These are phyloP conservation scores for Populus deltoides DNA, from an alignment of 345 rosid species.

Conservation along the genomic window DNA sequence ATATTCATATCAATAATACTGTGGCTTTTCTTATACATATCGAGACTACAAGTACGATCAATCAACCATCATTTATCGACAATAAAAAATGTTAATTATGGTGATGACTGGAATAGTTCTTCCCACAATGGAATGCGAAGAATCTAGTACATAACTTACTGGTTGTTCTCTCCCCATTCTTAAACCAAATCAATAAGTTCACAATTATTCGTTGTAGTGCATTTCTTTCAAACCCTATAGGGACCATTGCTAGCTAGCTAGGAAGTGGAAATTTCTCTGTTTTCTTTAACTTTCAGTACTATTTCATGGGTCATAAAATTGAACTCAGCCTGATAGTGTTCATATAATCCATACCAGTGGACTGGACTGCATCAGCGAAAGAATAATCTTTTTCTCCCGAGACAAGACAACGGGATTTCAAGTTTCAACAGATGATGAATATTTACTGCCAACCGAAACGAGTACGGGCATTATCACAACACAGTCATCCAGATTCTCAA, in stretches of 20 bases:
- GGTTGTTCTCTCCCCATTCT: background rate
- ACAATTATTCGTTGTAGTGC: background rate
- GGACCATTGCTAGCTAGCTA: background rate
- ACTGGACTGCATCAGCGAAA: too few species aligned
- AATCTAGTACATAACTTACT: background rate
- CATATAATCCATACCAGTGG: too few species aligned
- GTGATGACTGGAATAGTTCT: background rate
- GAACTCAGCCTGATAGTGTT: too few species aligned
- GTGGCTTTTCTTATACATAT: too few species aligned
- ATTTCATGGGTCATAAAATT: too few species aligned
- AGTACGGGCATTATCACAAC: background rate
- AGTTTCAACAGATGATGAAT: background rate
- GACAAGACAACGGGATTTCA: background rate
- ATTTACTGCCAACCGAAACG: background rate
- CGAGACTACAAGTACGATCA: too few species aligned
- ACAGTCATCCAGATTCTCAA: background rate
- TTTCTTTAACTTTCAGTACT: too few species aligned
- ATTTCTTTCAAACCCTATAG: background rate
- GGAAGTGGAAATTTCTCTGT: background rate
- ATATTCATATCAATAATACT: too few species aligned
- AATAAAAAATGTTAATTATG: background rate
- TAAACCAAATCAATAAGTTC: background rate
- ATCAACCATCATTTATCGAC: too few species aligned
- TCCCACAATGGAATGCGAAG: background rate
- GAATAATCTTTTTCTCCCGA: too few species aligned